phyloP scores from a whole-genome alignment of 2,329 filamentous ascomycete species.

The Aspergillus pseudoterreus region DNA sequence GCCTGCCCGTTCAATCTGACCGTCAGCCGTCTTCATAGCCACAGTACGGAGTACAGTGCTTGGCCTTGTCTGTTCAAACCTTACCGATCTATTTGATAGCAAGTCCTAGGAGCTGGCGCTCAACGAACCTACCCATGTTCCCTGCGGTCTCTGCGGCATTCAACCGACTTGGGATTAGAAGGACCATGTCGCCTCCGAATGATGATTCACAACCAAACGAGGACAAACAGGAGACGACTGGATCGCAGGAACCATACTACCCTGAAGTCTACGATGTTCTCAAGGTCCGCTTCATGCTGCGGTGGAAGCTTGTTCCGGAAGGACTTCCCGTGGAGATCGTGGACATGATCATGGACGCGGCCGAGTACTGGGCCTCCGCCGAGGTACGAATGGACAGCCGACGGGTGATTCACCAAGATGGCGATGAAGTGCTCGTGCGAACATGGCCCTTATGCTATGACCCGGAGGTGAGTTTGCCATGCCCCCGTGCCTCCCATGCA shows the following conservation, averaged over 20 bases:
- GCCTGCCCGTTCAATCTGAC: not conserved
- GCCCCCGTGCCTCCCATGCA: not conserved
- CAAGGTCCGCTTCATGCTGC: constrained; percentile 29
- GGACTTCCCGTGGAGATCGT: constrained; percentile 35
- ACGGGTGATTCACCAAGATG: constrained; percentile 27
- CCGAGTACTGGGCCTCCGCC: constrained; percentile 33
- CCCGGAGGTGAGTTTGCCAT: constrained; percentile 17
- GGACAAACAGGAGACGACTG: not conserved
- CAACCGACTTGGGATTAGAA: not conserved
- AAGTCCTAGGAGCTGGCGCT: no score
- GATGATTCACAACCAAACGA: not conserved
- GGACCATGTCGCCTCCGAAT: not conserved
- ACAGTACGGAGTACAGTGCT: no score
- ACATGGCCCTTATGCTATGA: constrained; percentile 37
- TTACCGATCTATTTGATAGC: no score
- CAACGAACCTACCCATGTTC: not conserved
- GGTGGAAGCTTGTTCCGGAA: constrained; percentile 21
- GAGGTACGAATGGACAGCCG: constrained; percentile 16
- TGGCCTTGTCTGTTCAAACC: no score
- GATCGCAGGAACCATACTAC: constrained; percentile 16
- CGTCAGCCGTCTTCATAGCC: no score
- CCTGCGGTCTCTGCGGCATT: not conserved
- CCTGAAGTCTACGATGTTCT: constrained; percentile 32
- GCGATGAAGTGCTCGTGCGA: constrained; percentile 31
- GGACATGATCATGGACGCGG: constrained; percentile 38